A percentile compares a stretch with the other conserved stretches of the same genome.
phyloP scores from a whole-genome alignment of 345 rosid species.

The Murraya koenigii region DNA sequence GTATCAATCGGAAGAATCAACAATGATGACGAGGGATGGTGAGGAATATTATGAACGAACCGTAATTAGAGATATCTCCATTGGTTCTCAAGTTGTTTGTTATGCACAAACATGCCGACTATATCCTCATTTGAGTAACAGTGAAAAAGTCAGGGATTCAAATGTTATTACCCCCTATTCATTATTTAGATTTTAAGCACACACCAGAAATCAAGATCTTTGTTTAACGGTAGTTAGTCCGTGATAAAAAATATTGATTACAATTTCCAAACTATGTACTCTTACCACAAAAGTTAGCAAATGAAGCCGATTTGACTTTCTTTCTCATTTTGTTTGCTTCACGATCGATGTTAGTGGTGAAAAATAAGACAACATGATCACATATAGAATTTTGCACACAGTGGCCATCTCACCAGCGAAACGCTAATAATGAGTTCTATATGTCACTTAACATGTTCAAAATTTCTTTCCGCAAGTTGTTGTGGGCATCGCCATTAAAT shows the following conservation, averaged over 20 bases:
- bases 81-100: too few relatives aligned
- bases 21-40: too few relatives aligned
- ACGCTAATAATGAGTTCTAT: slow-evolving; percentile 17
- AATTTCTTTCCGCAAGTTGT: neutral
- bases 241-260: neutral
- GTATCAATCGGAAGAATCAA: too few relatives aligned
- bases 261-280: too few relatives aligned
- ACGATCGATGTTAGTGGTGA: slow-evolving; percentile 22
- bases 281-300: neutral
- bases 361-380: slow-evolving; percentile 18
- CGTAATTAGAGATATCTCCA: too few relatives aligned
- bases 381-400: slow-evolving; percentile 2
- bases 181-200: neutral
- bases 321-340: slow-evolving; percentile 8
- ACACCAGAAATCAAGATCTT: neutral
- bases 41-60: too few relatives aligned
- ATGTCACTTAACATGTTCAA: neutral
- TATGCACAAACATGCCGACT: too few relatives aligned
- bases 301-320: neutral
- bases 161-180: neutral
- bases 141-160: neutral
- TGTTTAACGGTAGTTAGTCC: neutral
- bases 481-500: neutral
- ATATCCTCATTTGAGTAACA: neutral
- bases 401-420: neutral